Base-by-base conservation (phyloP, 306 rosid genomes). In the Crotalaria pallida region DNA sequence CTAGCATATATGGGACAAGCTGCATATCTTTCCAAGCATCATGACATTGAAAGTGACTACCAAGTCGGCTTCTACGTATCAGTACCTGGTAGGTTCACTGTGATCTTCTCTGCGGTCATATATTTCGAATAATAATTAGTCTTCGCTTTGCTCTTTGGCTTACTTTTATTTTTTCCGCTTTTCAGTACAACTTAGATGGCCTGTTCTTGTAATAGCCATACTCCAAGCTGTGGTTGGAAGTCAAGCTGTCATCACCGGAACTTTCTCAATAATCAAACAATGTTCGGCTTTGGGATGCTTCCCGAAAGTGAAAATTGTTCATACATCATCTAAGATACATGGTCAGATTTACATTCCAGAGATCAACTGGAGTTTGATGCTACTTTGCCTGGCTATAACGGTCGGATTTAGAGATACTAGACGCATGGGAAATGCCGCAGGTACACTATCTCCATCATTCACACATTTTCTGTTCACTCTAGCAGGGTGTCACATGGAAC, bases 1-100 rank as follows among this genome's bases (percentile, higher is more conserved):
- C 84, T 92, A 16, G 98, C 98, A 61, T 92, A 92, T 66, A 92
- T 92, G 98, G 96, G 98, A 70, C 98, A 92, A 84, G 98, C 96
- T 76, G 98, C 98, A 23, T 92, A 92, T 86, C 96, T 92, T 76
- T 92, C 98, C 38, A 87, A 59, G 83, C 91, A 92, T 79, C 98
- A 86, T 57, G 2, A 64, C 58, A 49, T 79, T 47, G 87, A 82
- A 74, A 86, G 69, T 65, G 88, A 88, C 75, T 85, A 88, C 44
- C 82, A 78, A 62, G 86, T 90, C n/a, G 98, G 98, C 50, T 92
- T 92, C 76, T 92, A 92, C 19, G 98, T 88, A 49, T 92, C 98
- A 24, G 98, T 92, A 41, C 98, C 98, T 10, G 96, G 98, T 92
- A 88, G 49, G 85, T 76, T 61, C 67, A 49, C 61, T 21, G 13